Conservation (phyloP, 768 basidiomycete species). For the Termitomyces sp. region DNA sequence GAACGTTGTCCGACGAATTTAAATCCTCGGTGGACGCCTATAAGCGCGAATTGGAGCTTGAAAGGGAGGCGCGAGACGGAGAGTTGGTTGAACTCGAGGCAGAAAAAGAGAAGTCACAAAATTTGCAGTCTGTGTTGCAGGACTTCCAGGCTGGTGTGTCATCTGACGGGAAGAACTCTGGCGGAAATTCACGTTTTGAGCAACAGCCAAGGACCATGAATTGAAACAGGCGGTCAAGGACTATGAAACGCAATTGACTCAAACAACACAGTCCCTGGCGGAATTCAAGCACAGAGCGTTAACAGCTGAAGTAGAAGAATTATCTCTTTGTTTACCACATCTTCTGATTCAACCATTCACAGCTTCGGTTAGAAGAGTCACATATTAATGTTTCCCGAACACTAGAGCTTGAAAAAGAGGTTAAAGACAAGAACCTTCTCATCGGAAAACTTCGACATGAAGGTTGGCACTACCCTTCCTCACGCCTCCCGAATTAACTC, state of each 20-base stretch:
- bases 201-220: slow-evolving; percentile 84
- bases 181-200: slow-evolving; percentile 4
- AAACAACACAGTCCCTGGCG: slow-evolving; percentile 71
- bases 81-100: slow-evolving; percentile 52
- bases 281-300: slow-evolving; percentile 87
- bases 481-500: slow-evolving; percentile 1
- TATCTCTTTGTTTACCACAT: not conserved
- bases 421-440: slow-evolving; percentile 93
- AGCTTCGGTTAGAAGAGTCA: slow-evolving; percentile 76
- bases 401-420: slow-evolving; percentile 76
- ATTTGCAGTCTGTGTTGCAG: slow-evolving; percentile 88
- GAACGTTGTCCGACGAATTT: slow-evolving; percentile 65
- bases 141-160: slow-evolving; percentile 89
- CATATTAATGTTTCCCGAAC: slow-evolving; percentile 60
- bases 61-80: slow-evolving; percentile 52
- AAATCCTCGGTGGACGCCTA: slow-evolving; percentile 49
- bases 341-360: not conserved
- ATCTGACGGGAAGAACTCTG: not conserved
- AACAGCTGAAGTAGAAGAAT: slow-evolving; percentile 69
- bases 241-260: slow-evolving; percentile 67
- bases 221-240: slow-evolving; percentile 80
- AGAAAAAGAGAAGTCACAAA: slow-evolving; percentile 70
- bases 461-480: slow-evolving; percentile 36
- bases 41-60: slow-evolving; percentile 61
- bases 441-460: slow-evolving; percentile 96